Conservation (phyloP, 345 rosid genomes). For the Mercurialis annua region DNA sequence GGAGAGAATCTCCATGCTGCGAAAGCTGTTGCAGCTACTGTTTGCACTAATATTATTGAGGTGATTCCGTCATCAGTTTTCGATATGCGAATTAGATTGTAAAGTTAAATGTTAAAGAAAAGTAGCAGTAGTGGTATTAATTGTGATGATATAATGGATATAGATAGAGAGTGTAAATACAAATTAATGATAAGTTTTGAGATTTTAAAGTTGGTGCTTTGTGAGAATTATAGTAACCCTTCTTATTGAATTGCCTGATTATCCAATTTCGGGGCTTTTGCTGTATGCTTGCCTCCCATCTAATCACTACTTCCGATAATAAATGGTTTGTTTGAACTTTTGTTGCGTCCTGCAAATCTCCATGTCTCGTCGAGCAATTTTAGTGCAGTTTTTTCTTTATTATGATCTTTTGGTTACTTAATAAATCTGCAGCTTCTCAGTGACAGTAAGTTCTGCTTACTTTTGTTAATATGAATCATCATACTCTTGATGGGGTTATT, state of each 20-base stretch:
- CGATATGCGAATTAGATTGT: constrained; percentile 41
- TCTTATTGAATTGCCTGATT: not conserved
- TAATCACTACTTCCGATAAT: not conserved
- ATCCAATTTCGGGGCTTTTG: not conserved
- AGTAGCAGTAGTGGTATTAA: not conserved
- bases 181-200: constrained; percentile 42
- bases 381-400: not conserved
- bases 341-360: not conserved
- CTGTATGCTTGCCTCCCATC: not conserved
- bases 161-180: constrained; percentile 29
- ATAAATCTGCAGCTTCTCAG: not conserved
- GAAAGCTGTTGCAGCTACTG: constrained; percentile 64
- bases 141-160: constrained; percentile 1
- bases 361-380: not conserved
- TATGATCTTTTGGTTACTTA: too few relatives aligned
- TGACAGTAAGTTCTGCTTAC: constrained; percentile 2
- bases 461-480: not conserved
- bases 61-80: constrained; percentile 55
- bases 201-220: constrained; percentile 8
- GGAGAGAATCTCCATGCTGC: constrained; percentile 92
- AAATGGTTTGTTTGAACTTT: not conserved
- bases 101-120: constrained; percentile 10
- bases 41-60: constrained; percentile 91
- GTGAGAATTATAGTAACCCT: not conserved
- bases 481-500: too few relatives aligned